phyloP scores from a whole-genome alignment of 345 rosid genomes.

The Acer campestre region DNA sequence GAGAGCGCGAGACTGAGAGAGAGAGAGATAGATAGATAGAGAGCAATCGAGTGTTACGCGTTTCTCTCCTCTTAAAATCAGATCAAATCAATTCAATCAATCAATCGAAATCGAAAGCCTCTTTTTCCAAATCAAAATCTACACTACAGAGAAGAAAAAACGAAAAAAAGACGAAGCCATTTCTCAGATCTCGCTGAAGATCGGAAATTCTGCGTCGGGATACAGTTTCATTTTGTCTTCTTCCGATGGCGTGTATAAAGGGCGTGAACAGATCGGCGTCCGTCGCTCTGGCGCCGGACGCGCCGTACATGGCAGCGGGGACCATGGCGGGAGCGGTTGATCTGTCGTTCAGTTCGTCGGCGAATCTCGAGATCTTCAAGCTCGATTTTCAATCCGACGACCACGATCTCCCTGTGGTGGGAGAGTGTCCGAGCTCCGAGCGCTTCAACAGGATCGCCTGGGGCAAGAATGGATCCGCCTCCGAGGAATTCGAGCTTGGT shows the following conservation, averaged over 20 bases:
- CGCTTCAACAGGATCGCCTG: conserved; percentile 94
- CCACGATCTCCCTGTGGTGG: conserved; percentile 73
- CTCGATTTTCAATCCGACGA: conserved; percentile 95
- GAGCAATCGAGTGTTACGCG: conserved; percentile 5
- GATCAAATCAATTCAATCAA: background rate
- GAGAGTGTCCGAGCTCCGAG: conserved; percentile 87
- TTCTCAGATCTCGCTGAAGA: conserved; percentile 15
- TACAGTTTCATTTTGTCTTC: background rate
- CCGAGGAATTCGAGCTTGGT: conserved; percentile 77
- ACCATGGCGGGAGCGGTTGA: conserved; percentile 99
- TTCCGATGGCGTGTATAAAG: conserved; percentile 85
- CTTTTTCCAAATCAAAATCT: too few relatives aligned
- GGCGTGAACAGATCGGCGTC: conserved; percentile 91
- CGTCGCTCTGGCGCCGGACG: conserved; percentile 92
- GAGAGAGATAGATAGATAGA: background rate
- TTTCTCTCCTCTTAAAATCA: conserved; percentile 1
- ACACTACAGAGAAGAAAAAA: background rate
- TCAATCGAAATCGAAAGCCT: background rate
- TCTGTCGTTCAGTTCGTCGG: conserved; percentile 91
- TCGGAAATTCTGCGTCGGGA: conserved; percentile 11
- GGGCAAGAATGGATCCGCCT: conserved; percentile 86
- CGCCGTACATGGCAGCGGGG: conserved; percentile 98
- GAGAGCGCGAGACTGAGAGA: too few relatives aligned
- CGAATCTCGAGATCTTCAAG: conserved; percentile 93
- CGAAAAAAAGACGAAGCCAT: background rate